Evolutionary conservation across 2,329 filamentous ascomycete genomes (phyloP).

Genomic region (Fusarium sp.): DNA sequence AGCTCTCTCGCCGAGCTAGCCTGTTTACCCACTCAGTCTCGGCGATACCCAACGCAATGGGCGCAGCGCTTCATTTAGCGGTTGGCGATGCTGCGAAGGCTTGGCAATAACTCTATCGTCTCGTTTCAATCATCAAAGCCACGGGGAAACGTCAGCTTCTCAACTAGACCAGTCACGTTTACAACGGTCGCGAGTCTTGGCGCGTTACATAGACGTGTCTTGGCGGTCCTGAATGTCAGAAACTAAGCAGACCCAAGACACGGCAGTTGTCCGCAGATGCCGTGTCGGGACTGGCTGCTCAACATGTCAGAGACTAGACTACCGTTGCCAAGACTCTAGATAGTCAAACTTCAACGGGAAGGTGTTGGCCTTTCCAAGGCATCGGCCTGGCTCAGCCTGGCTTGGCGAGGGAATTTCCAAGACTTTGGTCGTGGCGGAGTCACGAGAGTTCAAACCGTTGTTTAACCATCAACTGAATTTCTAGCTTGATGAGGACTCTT

Average conservation of each 20-base stretch:
- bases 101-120: background rate
- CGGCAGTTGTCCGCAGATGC: background rate
- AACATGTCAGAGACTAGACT: background rate
- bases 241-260: background rate
- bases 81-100: background rate
- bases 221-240: background rate
- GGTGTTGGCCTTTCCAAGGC: background rate
- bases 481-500: background rate
- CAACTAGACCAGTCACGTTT: background rate
- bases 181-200: background rate
- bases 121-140: constrained; percentile 3
- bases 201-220: background rate
- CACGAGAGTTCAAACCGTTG: background rate
- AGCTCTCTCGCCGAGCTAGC: background rate
- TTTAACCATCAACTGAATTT: background rate
- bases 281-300: background rate
- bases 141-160: background rate
- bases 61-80: background rate
- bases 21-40: background rate
- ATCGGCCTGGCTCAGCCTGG: background rate
- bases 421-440: background rate
- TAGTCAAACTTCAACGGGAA: background rate
- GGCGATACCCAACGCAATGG: background rate
- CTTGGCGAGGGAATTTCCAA: background rate
- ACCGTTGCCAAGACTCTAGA: background rate